These are phyloP conservation scores for Exophiala sp. DNA, from an alignment of 2,329 filamentous ascomycete genomes.

Conservation along the genomic window DNA sequence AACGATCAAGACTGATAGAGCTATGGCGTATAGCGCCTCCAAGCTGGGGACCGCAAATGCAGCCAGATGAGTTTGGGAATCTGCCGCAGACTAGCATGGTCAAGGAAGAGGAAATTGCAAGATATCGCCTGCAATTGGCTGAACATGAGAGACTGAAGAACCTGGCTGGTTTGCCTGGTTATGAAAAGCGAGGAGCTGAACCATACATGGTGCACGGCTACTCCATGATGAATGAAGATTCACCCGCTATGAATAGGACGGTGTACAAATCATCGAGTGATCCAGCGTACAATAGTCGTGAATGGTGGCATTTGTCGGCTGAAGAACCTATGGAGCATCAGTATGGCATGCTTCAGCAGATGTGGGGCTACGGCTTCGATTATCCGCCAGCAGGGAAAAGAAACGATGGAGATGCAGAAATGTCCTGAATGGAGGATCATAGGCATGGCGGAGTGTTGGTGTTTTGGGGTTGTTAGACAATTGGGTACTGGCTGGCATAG, in stretches of 20 bases:
- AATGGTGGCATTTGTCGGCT: slow-evolving; percentile 36
- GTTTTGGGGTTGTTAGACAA: background rate
- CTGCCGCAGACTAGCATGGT: slow-evolving; percentile 57
- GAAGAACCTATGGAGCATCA: slow-evolving; percentile 37
- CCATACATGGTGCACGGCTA: slow-evolving; percentile 86
- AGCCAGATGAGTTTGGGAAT: slow-evolving; percentile 55
- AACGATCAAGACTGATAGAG: slow-evolving; percentile 72
- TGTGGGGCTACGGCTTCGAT: slow-evolving; percentile 22
- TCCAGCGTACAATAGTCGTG: slow-evolving; percentile 39
- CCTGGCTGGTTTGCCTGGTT: slow-evolving; percentile 14
- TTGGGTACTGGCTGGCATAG: slow-evolving; percentile 12
- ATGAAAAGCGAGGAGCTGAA: slow-evolving; percentile 54
- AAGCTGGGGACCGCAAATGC: slow-evolving; percentile 53
- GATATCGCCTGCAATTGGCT: slow-evolving; percentile 56
- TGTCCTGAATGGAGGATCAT: slow-evolving; percentile 14
- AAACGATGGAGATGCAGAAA: slow-evolving; percentile 22
- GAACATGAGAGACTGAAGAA: slow-evolving; percentile 49
- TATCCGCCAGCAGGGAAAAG: slow-evolving; percentile 10
- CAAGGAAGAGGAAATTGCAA: slow-evolving; percentile 54
- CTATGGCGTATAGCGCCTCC: slow-evolving; percentile 82
- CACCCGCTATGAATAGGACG: too few species aligned
- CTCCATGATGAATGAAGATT: slow-evolving; percentile 31
- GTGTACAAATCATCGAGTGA: slow-evolving; percentile 32
- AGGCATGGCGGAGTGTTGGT: background rate
- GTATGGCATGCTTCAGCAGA: slow-evolving; percentile 38